Evolutionary conservation across 176 grass and related monocot genomes (phyloP).

Genomic region (Cenchrus fungigraminus): DNA sequence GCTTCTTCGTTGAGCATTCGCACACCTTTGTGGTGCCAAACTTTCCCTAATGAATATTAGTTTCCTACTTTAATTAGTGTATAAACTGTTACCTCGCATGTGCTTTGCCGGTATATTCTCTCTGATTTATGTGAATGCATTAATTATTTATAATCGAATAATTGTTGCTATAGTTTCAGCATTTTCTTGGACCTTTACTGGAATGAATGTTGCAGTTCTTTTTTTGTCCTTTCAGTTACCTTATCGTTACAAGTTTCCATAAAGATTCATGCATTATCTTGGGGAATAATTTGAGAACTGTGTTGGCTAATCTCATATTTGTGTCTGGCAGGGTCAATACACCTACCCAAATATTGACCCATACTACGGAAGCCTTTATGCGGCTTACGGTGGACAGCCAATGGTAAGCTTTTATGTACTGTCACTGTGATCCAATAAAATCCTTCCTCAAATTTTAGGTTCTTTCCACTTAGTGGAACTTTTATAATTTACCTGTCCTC

Average conservation of each 20-base stretch:
- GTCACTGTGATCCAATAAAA: not conserved
- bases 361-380: conserved; percentile 79
- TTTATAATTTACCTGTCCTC: conserved; percentile 1
- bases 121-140: not conserved
- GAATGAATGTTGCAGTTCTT: not conserved
- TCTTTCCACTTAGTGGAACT: not conserved
- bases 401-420: conserved; percentile 48
- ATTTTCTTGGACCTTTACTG: conserved; percentile 7
- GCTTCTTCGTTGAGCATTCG: not conserved
- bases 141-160: not conserved
- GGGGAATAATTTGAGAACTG: not conserved
- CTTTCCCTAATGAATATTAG: not conserved
- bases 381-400: conserved; percentile 71
- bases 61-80: conserved; percentile 10
- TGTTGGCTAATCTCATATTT: conserved; percentile 28
- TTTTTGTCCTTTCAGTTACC: not conserved
- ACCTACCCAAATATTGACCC: conserved; percentile 74
- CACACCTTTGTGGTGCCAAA: not conserved
- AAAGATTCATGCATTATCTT: not conserved
- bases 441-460: not conserved
- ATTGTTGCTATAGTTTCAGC: not conserved
- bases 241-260: conserved; percentile 15
- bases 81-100: not conserved
- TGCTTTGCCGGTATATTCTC: not conserved
- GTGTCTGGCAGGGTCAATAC: conserved; percentile 60